Conservation (phyloP, 805 yeast species). For the Torulaspora gathmanii region DNA sequence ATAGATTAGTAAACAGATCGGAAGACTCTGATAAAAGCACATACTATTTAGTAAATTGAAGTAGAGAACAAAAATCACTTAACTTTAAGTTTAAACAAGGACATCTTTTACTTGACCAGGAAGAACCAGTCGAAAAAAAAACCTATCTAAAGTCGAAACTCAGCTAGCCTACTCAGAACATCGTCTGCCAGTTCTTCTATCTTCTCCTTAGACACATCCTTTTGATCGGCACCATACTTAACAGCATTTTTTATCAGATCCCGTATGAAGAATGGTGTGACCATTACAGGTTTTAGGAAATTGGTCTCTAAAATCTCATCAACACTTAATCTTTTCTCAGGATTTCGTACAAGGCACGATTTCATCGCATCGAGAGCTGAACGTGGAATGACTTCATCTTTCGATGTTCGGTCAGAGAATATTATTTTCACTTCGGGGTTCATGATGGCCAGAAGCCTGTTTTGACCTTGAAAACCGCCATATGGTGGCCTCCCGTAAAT, state of each 20-base stretch:
- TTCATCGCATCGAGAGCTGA: conserved; percentile 67
- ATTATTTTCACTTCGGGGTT: conserved; percentile 70
- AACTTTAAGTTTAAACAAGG: too few species aligned
- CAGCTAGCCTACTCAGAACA: conserved; percentile 49
- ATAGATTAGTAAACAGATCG: conserved; percentile 32
- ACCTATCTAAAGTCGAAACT: conserved; percentile 24
- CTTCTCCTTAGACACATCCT: conserved; percentile 40
- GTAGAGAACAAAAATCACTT: not conserved
- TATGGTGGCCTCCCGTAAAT: conserved; percentile 91
- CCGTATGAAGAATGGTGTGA: conserved; percentile 59
- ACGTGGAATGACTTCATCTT: conserved; percentile 58
- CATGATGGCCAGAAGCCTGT: conserved; percentile 77
- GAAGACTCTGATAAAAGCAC: conserved; percentile 4
- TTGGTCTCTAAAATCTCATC: conserved; percentile 55
- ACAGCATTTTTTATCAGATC: conserved; percentile 76
- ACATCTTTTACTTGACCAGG: too few species aligned
- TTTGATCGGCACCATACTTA: conserved; percentile 56
- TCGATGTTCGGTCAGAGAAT: conserved; percentile 60
- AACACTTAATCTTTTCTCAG: conserved; percentile 59
- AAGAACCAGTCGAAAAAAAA: not conserved
- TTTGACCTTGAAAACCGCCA: conserved; percentile 69
- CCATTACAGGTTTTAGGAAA: conserved; percentile 70
- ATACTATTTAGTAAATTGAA: not conserved
- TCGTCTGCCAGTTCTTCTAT: conserved; percentile 48
- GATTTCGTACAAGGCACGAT: conserved; percentile 68